Conservation (phyloP, 169 alveolate species). For the Plasmodium berghei region DNA sequence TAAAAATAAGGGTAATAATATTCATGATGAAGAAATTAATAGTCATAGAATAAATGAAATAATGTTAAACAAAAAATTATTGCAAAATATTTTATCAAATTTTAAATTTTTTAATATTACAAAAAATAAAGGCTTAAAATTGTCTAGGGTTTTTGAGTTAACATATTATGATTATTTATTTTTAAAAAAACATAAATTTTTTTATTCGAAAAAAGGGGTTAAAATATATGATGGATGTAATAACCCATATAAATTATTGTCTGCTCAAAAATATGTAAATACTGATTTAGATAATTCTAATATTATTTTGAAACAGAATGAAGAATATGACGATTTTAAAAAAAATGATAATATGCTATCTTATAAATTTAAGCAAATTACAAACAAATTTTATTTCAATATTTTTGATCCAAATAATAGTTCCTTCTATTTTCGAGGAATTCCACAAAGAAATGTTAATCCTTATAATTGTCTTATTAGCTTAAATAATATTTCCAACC, state of each 20-base stretch:
- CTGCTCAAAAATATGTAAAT: not conserved
- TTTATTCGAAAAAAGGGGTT: constrained; percentile 51
- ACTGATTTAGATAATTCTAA: too few relatives aligned
- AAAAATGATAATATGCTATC: not conserved
- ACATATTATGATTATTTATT: constrained; percentile 62
- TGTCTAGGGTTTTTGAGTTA: constrained; percentile 22
- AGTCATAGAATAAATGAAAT: constrained; percentile 5
- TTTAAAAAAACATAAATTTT: constrained; percentile 41
- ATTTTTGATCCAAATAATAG: not conserved
- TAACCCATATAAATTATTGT: constrained; percentile 3
- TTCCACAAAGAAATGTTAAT: not conserved
- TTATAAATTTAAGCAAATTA: not conserved
- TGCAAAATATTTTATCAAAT: constrained; percentile 27
- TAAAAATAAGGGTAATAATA: not conserved
- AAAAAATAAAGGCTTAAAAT: constrained; percentile 11
- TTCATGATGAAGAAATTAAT: not conserved
- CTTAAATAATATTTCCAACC: too few relatives aligned
- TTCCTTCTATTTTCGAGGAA: not conserved
- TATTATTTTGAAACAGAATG: not conserved
- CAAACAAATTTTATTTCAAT: not conserved
- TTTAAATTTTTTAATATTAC: constrained; percentile 22
- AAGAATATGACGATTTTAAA: not conserved
- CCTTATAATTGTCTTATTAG: not conserved
- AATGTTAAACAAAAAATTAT: constrained; percentile 24
- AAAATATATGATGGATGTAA: constrained; percentile 43